Conservation (phyloP, 2,329 filamentous ascomycete genomes). For the Aspergillus sp. region DNA sequence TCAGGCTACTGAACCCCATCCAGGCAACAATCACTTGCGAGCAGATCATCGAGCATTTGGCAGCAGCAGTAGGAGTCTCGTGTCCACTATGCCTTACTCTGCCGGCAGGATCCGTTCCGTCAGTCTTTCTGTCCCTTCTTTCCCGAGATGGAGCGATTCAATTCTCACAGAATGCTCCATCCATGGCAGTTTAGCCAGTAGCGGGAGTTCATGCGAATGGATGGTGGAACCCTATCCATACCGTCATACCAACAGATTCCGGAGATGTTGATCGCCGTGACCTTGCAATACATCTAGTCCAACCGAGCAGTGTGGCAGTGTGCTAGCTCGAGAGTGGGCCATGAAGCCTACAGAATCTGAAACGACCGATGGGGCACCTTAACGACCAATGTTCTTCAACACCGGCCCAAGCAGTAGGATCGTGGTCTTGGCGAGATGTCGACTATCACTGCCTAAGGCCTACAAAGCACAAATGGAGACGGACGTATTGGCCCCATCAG, state of each 20-base stretch:
- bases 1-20: not conserved
- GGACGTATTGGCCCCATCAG: too few species aligned
- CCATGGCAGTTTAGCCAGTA: not conserved
- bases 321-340: not conserved
- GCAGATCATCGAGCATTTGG: not conserved
- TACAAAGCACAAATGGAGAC: not conserved
- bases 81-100: not conserved
- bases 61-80: not conserved
- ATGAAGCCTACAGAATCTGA: not conserved
- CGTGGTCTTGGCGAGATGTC: not conserved
- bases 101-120: conserved; percentile 8
- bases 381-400: not conserved
- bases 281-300: not conserved
- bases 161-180: not conserved
- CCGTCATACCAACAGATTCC: not conserved
- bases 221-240: not conserved
- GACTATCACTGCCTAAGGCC: not conserved
- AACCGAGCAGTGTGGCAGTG: not conserved
- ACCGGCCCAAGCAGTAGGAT: not conserved
- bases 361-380: not conserved
- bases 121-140: not conserved
- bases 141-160: not conserved
- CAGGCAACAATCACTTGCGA: not conserved
- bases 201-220: not conserved
- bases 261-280: not conserved